Evolutionary conservation across 2,329 filamentous ascomycete species (phyloP).

Genomic region (Coleophoma crateriformis): DNA sequence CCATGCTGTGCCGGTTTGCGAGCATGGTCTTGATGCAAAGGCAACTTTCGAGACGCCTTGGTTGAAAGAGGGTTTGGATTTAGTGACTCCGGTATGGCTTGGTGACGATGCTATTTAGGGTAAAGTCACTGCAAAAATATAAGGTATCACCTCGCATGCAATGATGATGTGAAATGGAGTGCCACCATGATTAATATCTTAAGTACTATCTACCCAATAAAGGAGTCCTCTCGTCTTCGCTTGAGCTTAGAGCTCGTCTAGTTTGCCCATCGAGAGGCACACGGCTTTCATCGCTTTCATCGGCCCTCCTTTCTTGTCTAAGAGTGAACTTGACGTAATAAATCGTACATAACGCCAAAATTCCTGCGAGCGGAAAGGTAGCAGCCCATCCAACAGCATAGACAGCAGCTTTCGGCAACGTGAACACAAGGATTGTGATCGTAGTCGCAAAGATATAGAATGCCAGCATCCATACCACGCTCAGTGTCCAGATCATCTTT

Average conservation of each 20-base stretch:
- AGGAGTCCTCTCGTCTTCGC: slow-evolving; percentile 10
- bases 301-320: slow-evolving; percentile 5
- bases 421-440: slow-evolving; percentile 10
- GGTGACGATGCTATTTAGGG: too few species aligned
- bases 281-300: background rate
- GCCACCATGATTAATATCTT: too few species aligned
- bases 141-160: too few species aligned
- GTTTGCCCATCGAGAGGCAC: background rate
- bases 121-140: too few species aligned
- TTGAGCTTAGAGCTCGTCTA: background rate
- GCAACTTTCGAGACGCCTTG: too few species aligned
- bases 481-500: slow-evolving; percentile 29
- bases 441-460: slow-evolving; percentile 10
- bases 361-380: slow-evolving; percentile 12
- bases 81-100: too few species aligned
- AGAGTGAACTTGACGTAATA: slow-evolving; percentile 12
- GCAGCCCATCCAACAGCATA: slow-evolving; percentile 18
- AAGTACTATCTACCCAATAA: slow-evolving; percentile 2
- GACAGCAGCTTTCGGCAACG: slow-evolving; percentile 9
- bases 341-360: slow-evolving; percentile 14
- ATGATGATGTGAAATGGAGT: too few species aligned
- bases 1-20: too few species aligned
- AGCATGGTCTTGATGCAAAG: too few species aligned
- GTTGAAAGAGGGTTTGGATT: too few species aligned
- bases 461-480: slow-evolving; percentile 15